phyloP scores from a whole-genome alignment of 2,329 filamentous ascomycete species.

The Myotisia sp. region DNA sequence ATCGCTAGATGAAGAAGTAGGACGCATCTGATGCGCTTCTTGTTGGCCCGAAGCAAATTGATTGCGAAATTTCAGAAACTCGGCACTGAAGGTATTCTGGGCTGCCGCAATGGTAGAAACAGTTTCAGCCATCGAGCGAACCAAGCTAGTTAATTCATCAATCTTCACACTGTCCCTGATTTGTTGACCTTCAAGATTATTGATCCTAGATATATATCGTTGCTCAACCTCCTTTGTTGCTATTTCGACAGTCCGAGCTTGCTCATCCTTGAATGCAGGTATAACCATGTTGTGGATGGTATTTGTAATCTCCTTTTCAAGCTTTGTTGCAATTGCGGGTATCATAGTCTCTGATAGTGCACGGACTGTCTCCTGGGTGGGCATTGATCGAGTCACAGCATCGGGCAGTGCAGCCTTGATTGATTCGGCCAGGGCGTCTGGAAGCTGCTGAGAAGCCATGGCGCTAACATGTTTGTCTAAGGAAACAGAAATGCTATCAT shows the following conservation, averaged over 20 bases:
- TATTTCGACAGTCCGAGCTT: conserved; percentile 52
- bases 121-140: conserved; percentile 41
- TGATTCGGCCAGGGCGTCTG: conserved; percentile 56
- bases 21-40: conserved; percentile 9
- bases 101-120: conserved; percentile 31
- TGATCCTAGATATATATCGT: conserved; percentile 38
- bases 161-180: conserved; percentile 45
- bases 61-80: conserved; percentile 26
- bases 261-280: conserved; percentile 51
- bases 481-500: conserved; percentile 50
- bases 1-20: conserved; percentile 9
- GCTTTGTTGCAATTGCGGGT: conserved; percentile 48
- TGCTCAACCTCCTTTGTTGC: conserved; percentile 55
- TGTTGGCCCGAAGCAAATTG: conserved; percentile 16
- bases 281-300: conserved; percentile 50
- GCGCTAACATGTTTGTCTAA: conserved; percentile 58
- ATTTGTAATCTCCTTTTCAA: conserved; percentile 55
- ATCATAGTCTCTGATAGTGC: conserved; percentile 58
- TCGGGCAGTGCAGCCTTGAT: conserved; percentile 56
- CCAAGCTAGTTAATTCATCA: conserved; percentile 42
- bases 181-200: conserved; percentile 38
- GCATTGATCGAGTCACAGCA: conserved; percentile 52
- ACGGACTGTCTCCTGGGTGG: conserved; percentile 59
- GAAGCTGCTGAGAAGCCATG: conserved; percentile 52
- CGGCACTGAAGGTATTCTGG: conserved; percentile 29